Conservation (phyloP, 306 rosid species). For the Cyclanthera cordifolia region DNA sequence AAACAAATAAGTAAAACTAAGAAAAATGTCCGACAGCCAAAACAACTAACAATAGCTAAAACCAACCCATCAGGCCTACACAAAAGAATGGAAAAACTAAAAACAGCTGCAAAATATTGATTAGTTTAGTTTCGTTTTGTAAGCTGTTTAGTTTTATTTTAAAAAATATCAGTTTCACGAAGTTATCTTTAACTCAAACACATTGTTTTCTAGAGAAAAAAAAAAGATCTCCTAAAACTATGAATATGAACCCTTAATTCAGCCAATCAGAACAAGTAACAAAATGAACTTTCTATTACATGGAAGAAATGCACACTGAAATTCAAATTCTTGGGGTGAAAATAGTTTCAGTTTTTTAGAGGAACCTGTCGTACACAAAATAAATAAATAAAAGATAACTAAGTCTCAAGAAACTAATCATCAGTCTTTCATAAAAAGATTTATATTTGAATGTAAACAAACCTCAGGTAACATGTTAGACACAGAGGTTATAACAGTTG, state of each 20-base stretch:
- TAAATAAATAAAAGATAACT: background rate
- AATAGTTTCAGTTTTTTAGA: background rate
- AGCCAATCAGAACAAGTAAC: background rate
- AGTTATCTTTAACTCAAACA: background rate
- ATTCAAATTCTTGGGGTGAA: background rate
- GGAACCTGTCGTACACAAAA: background rate
- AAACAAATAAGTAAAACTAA: too few species aligned
- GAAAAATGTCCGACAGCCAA: too few species aligned
- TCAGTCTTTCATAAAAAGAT: background rate
- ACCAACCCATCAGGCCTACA: too few species aligned
- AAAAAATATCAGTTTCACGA: background rate
- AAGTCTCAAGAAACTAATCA: background rate
- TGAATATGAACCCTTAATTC: background rate
- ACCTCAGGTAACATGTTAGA: constrained; percentile 94
- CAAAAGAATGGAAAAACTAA: too few species aligned
- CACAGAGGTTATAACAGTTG: constrained; percentile 60
- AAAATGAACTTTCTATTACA: background rate
- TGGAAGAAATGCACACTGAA: background rate
- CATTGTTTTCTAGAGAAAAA: background rate
- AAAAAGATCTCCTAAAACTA: background rate
- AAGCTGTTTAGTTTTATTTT: background rate
- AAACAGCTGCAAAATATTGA: too few species aligned
- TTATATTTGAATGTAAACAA: constrained; percentile 19
- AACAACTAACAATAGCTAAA: too few species aligned
- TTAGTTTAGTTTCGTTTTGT: too few species aligned